Percentiles rank a stretch among this genome's conserved stretches.
Evolutionary conservation across 192 early-diverging fungal species (phyloP).

Genomic region (Coemansia sp.): DNA sequence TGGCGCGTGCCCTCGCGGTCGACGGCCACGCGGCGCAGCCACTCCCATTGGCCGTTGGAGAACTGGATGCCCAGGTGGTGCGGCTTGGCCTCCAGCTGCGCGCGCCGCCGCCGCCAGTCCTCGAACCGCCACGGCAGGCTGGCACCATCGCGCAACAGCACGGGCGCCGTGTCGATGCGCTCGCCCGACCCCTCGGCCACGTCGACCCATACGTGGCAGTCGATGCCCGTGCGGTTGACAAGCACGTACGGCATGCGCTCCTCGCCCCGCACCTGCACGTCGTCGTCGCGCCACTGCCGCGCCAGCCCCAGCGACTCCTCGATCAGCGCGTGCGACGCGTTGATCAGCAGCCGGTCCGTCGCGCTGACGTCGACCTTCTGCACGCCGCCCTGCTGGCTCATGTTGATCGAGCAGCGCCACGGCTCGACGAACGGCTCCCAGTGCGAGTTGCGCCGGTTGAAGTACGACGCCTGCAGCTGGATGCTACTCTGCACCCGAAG

Average conservation of each 20-base stretch:
- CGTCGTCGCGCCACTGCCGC: constrained; percentile 54
- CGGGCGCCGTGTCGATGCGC: constrained; percentile 64
- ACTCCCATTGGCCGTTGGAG: constrained; percentile 86
- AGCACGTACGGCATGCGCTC: constrained; percentile 79
- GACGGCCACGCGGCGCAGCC: constrained; percentile 82
- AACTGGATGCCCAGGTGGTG: constrained; percentile 87
- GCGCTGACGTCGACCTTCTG: constrained; percentile 67
- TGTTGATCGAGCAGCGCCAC: constrained; percentile 70
- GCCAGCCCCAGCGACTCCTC: constrained; percentile 66
- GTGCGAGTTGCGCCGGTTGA: constrained; percentile 96
- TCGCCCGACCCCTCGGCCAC: constrained; percentile 47
- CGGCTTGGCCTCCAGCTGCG: constrained; percentile 64
- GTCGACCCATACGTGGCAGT: constrained; percentile 87
- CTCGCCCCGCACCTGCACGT: constrained; percentile 23
- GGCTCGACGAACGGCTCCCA: constrained; percentile 98
- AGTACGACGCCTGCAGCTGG: constrained; percentile 82
- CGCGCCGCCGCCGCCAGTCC: constrained; percentile 91
- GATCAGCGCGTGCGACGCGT: constrained; percentile 81
- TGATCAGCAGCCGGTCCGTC: constrained; percentile 76
- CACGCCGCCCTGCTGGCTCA: constrained; percentile 20
- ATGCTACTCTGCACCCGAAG: constrained; percentile 69
- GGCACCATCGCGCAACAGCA: constrained; percentile 67
- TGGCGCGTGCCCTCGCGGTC: constrained; percentile 84
- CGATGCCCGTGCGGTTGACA: constrained; percentile 88
- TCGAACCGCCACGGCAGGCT: constrained; percentile 94